These are phyloP conservation scores for Pisolithus sp. DNA, from an alignment of 768 basidiomycete genomes.

Conservation along the genomic window DNA sequence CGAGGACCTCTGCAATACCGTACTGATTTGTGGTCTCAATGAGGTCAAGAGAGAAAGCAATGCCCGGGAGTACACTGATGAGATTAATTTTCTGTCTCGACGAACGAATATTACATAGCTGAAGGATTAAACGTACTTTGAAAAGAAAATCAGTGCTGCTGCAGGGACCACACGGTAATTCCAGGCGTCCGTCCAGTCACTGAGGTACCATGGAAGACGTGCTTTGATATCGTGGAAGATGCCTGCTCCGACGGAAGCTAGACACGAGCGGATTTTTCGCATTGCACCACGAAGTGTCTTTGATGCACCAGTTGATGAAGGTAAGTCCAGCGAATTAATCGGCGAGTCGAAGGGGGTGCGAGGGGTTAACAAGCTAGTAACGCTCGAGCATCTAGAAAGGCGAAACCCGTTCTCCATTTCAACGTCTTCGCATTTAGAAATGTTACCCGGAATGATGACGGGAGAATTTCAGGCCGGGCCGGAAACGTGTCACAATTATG, in stretches of 20 bases:
- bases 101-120: background rate
- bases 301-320: conserved; percentile 2
- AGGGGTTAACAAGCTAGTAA: too few relatives aligned
- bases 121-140: conserved; percentile 48
- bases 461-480: too few relatives aligned
- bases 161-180: conserved; percentile 88
- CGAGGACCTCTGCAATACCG: conserved; percentile 80
- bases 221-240: conserved; percentile 65
- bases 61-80: conserved; percentile 73
- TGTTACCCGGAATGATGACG: too few relatives aligned
- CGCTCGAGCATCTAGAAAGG: too few relatives aligned
- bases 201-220: conserved; percentile 71
- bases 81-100: background rate
- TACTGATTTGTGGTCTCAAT: conserved; percentile 89
- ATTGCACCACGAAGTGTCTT: background rate
- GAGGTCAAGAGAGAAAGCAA: conserved; percentile 87
- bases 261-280: background rate
- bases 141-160: conserved; percentile 78
- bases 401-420: too few relatives aligned
- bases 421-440: too few relatives aligned
- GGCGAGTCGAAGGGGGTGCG: background rate
- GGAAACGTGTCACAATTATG: too few relatives aligned
- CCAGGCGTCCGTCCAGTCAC: conserved; percentile 90
- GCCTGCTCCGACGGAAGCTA: conserved; percentile 41
- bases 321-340: background rate